These are phyloP conservation scores for Theobroma cacao DNA, from an alignment of 345 rosid species.

Conservation along the genomic window DNA sequence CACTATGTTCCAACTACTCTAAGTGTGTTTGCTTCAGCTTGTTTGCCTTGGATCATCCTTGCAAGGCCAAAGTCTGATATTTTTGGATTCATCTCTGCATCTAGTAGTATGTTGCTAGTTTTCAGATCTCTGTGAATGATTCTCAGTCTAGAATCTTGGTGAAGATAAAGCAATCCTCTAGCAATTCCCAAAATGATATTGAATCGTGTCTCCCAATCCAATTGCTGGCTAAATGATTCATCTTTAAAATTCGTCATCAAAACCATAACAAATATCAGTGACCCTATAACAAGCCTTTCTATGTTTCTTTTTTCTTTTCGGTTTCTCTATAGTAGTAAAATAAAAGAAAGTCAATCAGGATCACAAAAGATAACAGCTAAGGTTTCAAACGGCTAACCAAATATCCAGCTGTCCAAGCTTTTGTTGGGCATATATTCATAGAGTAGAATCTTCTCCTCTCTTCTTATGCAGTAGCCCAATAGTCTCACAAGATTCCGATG, in stretches of 20 bases:
- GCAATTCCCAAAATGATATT: slow-evolving; percentile 16
- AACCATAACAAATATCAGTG: not conserved
- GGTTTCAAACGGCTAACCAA: slow-evolving; percentile 32
- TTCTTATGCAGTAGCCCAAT: slow-evolving; percentile 54
- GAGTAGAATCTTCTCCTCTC: slow-evolving; percentile 56
- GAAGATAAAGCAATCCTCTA: slow-evolving; percentile 20
- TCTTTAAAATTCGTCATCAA: not conserved
- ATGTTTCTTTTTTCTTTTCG: not conserved
- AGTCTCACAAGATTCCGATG: slow-evolving; percentile 69
- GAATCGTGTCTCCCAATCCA: slow-evolving; percentile 18
- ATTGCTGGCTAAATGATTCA: not conserved
- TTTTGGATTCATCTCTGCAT: slow-evolving; percentile 19
- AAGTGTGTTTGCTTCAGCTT: slow-evolving; percentile 12
- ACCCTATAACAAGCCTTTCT: not conserved
- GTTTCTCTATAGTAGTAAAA: not conserved
- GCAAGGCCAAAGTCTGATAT: slow-evolving; percentile 19
- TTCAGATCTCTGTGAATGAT: slow-evolving; percentile 22
- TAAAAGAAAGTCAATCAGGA: not conserved
- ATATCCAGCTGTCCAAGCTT: slow-evolving; percentile 58
- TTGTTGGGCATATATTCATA: slow-evolving; percentile 71
- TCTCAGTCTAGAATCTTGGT: slow-evolving; percentile 22
- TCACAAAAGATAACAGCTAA: not conserved
- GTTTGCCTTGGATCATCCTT: slow-evolving; percentile 18
- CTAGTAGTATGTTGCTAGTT: slow-evolving; percentile 18
- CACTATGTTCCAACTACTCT: slow-evolving; percentile 21